phyloP scores from a whole-genome alignment of 148 eudicot species.

The Rhododendron henanense region DNA sequence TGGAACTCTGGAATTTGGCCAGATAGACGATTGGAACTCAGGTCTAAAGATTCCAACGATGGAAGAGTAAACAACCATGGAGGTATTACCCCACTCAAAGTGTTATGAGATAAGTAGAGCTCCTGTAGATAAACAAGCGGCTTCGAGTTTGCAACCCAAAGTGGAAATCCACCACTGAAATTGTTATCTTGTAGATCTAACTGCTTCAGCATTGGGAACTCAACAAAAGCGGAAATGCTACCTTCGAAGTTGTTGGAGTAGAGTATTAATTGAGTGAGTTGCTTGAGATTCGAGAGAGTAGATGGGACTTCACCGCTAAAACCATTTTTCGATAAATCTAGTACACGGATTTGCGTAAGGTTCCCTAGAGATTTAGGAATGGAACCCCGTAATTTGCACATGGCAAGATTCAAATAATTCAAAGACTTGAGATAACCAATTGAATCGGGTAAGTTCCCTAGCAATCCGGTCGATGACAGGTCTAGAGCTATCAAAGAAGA shows the following conservation, averaged over 20 bases:
- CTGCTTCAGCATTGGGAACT: neutral
- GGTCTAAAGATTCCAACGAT: neutral
- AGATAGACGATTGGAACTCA: conserved; percentile 13
- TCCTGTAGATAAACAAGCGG: neutral
- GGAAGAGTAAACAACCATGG: conserved; percentile 22
- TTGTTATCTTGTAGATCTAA: neutral
- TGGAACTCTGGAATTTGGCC: conserved; percentile 6
- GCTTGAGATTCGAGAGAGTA: no score
- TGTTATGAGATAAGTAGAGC: neutral
- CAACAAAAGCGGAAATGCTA: neutral
- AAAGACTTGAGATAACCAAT: neutral
- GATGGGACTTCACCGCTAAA: no score
- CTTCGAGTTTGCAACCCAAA: neutral
- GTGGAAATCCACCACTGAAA: neutral
- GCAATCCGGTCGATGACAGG: neutral
- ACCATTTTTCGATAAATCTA: neutral
- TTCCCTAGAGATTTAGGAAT: no score
- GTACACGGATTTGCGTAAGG: no score
- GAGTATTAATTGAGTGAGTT: no score
- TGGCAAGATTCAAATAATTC: neutral
- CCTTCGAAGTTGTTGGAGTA: neutral
- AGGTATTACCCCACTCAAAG: conserved; percentile 22
- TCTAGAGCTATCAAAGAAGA: conserved; percentile 4
- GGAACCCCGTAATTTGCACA: no score
- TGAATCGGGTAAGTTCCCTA: conserved; percentile 7